These are phyloP conservation scores for Melanomma pulvis-pyrius DNA, from an alignment of 495 filamentous ascomycete species.

Conservation along the genomic window DNA sequence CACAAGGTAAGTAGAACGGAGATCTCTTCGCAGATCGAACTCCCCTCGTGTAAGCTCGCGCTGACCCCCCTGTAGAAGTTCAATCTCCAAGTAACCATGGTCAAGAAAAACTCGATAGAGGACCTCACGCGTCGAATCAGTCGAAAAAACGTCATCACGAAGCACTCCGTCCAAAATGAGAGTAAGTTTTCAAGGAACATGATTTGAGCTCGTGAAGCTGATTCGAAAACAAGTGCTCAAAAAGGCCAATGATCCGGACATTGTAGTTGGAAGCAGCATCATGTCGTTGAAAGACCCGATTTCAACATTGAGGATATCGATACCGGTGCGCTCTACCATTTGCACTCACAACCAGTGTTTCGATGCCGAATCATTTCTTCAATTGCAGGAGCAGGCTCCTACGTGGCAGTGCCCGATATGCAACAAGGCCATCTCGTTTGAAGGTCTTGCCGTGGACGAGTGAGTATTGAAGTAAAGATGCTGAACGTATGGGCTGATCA, in stretches of 20 bases:
- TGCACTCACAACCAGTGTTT: conserved; percentile 95
- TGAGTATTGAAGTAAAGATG: conserved; percentile 51
- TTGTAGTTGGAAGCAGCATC: conserved; percentile 80
- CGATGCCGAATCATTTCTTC: conserved; percentile 89
- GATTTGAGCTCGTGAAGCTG: neutral
- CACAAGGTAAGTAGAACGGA: conserved; percentile 61
- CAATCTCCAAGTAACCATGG: conserved; percentile 72
- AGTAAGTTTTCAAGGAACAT: conserved; percentile 58
- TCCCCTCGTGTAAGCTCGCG: conserved; percentile 6
- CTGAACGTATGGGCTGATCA: neutral
- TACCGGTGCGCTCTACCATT: conserved; percentile 75
- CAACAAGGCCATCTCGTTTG: conserved; percentile 78
- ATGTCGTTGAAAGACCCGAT: conserved; percentile 93
- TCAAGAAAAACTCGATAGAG: conserved; percentile 69
- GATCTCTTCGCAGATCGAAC: conserved; percentile 22
- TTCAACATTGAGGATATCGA: conserved; percentile 76
- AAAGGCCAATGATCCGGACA: conserved; percentile 82
- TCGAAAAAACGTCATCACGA: conserved; percentile 69
- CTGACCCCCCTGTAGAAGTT: conserved; percentile 62
- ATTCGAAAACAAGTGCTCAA: conserved; percentile 63
- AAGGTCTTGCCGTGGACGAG: conserved; percentile 83
- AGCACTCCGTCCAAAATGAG: conserved; percentile 78
- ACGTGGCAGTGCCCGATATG: conserved; percentile 95
- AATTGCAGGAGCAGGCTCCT: conserved; percentile 92
- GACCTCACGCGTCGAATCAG: conserved; percentile 71